Percentiles rank a stretch among this genome's conserved stretches.
Evolutionary conservation across 2,329 filamentous ascomycete species (phyloP).

Genomic region (Onygenales sp.): DNA sequence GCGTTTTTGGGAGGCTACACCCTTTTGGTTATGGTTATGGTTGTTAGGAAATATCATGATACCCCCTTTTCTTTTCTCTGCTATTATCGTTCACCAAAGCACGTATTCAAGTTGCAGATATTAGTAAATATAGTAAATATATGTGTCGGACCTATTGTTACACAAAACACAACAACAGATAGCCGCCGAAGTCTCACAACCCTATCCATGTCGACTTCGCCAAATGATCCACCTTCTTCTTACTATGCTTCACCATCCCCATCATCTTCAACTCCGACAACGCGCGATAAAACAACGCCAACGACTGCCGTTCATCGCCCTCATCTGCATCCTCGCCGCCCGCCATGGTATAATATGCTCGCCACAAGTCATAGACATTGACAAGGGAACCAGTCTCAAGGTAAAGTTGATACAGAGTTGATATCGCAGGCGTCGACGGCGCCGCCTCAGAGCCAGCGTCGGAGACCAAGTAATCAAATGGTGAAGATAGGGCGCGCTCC

Average conservation of each 20-base stretch:
- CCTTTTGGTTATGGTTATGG: not conserved
- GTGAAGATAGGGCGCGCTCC: constrained; percentile 49
- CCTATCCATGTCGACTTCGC: constrained; percentile 78
- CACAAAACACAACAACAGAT: not conserved
- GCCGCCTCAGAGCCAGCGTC: constrained; percentile 30
- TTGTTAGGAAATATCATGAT: not conserved
- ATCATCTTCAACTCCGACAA: constrained; percentile 77
- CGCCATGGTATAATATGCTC: constrained; percentile 49
- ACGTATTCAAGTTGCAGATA: not conserved
- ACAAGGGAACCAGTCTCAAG: constrained; percentile 53
- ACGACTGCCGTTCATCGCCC: constrained; percentile 27
- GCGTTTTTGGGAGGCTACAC: not conserved
- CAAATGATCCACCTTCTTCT: constrained; percentile 86
- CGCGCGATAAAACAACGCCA: constrained; percentile 74
- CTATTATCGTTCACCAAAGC: not conserved
- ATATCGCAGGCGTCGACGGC: constrained; percentile 47
- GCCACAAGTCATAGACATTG: constrained; percentile 54
- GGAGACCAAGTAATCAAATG: constrained; percentile 53
- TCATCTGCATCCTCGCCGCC: constrained; percentile 22
- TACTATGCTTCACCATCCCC: constrained; percentile 79
- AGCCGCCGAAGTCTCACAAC: constrained; percentile 10
- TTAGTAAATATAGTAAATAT: not conserved
- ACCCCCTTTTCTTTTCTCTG: not conserved
- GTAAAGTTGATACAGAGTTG: constrained; percentile 54
- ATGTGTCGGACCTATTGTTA: not conserved